A percentile compares a stretch with the other conserved stretches of the same genome.
Evolutionary conservation across 257 asterid species (phyloP).

Genomic region (Ophiorrhiza pumila): DNA sequence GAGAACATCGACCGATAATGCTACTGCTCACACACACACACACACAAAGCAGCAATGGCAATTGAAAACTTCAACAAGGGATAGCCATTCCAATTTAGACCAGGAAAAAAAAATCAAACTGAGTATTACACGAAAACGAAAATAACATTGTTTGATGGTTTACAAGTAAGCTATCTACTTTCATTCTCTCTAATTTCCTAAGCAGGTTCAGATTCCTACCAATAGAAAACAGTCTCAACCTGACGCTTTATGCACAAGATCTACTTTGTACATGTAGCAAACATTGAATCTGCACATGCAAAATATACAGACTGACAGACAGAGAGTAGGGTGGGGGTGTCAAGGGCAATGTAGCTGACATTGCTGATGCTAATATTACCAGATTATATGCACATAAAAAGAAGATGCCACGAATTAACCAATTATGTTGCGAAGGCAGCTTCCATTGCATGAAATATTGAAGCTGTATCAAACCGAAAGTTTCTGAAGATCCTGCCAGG

Average conservation of each 20-base stretch:
- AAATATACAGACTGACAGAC: conserved; percentile 3
- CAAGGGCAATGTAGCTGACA: background rate
- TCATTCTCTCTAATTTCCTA: background rate
- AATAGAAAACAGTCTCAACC: background rate
- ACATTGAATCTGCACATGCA: conserved; percentile 3
- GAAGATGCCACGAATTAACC: conserved; percentile 11
- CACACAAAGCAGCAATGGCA: no score
- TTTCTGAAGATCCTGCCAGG: conserved; percentile 66
- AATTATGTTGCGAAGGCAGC: conserved; percentile 46
- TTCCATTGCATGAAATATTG: conserved; percentile 62
- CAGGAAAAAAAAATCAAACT: no score
- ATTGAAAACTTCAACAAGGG: no score
- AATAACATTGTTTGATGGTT: no score
- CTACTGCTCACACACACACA: no score
- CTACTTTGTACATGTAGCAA: conserved; percentile 8
- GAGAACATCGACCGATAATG: no score
- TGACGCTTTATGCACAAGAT: conserved; percentile 10
- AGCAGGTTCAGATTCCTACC: conserved; percentile 2
- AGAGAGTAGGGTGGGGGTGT: no score
- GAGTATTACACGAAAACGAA: no score
- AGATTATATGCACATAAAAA: conserved; percentile 24
- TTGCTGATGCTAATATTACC: background rate
- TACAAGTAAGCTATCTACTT: background rate
- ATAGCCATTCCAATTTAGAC: no score
- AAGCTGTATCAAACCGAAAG: conserved; percentile 61